phyloP scores from a whole-genome alignment of 176 grass and related monocot species.

The Paspalum vaginatum region DNA sequence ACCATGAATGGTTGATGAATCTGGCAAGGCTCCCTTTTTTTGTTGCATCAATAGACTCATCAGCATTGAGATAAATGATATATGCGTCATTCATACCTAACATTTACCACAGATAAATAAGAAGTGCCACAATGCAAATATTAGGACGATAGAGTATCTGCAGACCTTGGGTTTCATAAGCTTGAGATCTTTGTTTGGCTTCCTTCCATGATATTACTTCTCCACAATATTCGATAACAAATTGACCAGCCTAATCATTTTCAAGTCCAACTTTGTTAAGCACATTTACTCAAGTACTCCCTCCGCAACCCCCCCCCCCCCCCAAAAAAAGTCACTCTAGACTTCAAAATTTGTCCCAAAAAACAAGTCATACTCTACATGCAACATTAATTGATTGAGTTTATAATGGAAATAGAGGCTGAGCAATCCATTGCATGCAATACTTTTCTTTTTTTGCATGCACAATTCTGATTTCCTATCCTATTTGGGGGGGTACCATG shows the following conservation, averaged over 20 bases:
- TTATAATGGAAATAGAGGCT: too few species aligned
- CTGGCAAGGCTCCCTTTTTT: conserved; percentile 92
- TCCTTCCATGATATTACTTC: conserved; percentile 99
- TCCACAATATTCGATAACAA: conserved; percentile 97
- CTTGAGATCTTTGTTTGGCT: conserved; percentile 77
- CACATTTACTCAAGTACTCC: conserved; percentile 3
- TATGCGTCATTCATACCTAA: conserved; percentile 89
- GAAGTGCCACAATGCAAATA: conserved; percentile 12
- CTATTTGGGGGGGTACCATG: too few species aligned
- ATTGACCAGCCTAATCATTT: conserved; percentile 76
- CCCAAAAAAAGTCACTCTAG: too few species aligned
- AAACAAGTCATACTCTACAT: too few species aligned
- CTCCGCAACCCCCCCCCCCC: too few species aligned
- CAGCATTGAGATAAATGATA: conserved; percentile 92
- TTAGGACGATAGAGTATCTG: conserved; percentile 26
- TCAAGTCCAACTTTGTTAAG: conserved; percentile 2
- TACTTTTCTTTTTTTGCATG: too few species aligned
- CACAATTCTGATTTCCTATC: too few species aligned
- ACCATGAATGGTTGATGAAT: conserved; percentile 98
- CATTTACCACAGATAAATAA: conserved; percentile 30
- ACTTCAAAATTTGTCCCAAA: too few species aligned
- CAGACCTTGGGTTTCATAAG: conserved; percentile 84
- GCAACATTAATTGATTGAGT: too few species aligned
- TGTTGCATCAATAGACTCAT: conserved; percentile 99
- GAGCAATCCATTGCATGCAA: too few species aligned